Percentiles rank a stretch among this genome's conserved stretches.
Evolutionary conservation across 2,329 filamentous ascomycete species (phyloP).

Genomic region (Alternaria metachromatica): DNA sequence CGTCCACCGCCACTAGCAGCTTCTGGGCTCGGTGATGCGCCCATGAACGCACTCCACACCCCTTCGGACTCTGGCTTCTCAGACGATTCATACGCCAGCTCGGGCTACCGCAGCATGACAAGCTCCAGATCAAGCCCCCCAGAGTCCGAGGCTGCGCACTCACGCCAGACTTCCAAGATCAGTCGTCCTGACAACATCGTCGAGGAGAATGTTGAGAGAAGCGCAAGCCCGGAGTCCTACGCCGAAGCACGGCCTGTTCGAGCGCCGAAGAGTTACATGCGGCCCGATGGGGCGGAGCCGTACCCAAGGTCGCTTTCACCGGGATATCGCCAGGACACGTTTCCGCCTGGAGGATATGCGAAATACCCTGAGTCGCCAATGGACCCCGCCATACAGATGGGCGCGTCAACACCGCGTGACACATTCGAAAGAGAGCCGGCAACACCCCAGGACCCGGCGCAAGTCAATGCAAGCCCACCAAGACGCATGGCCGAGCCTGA

Average conservation of each 20-base stretch:
- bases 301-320: constrained; percentile 30
- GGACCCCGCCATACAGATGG: constrained; percentile 50
- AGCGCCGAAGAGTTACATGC: constrained; percentile 27
- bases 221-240: constrained; percentile 41
- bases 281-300: constrained; percentile 28
- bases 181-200: constrained; percentile 28
- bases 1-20: constrained; percentile 33
- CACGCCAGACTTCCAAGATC: constrained; percentile 40
- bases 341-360: constrained; percentile 14
- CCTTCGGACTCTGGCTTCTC: constrained; percentile 51
- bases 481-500: constrained; percentile 19
- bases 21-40: constrained; percentile 29
- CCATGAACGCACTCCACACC: constrained; percentile 42
- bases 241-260: constrained; percentile 25
- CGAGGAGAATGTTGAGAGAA: constrained; percentile 36
- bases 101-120: constrained; percentile 41
- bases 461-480: constrained; percentile 16
- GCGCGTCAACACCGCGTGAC: constrained; percentile 28
- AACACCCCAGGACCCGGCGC: constrained; percentile 20
- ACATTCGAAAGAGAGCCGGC: constrained; percentile 13
- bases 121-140: constrained; percentile 50
- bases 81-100: constrained; percentile 46
- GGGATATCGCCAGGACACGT: constrained; percentile 13
- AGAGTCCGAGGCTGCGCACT: constrained; percentile 44
- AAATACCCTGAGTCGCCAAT: constrained; percentile 47